These are phyloP conservation scores for Marasmius sp. DNA, from an alignment of 1,284 basidiomycete genomes.

Conservation along the genomic window DNA sequence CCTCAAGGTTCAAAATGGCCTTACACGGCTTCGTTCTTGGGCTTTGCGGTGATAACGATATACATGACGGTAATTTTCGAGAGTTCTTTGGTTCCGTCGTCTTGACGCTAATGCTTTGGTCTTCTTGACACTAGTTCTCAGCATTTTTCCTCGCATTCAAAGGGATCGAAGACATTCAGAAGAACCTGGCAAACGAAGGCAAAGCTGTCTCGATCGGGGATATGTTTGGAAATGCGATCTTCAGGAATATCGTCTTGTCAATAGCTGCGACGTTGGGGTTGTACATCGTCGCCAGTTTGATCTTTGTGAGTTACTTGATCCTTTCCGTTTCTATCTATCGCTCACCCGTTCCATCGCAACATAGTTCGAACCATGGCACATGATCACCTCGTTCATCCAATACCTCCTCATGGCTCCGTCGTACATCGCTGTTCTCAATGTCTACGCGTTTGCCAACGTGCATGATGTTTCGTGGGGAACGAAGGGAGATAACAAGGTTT, in stretches of 20 bases:
- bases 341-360: neutral
- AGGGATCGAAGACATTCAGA: constrained; percentile 63
- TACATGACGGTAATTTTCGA: constrained; percentile 81
- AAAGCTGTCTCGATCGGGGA: constrained; percentile 41
- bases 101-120: neutral
- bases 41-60: constrained; percentile 85
- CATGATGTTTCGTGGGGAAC: constrained; percentile 91
- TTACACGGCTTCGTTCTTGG: constrained; percentile 80
- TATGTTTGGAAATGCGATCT: constrained; percentile 60
- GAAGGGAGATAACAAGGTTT: constrained; percentile 86
- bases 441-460: constrained; percentile 88
- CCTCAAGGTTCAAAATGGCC: constrained; percentile 87
- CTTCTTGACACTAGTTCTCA: constrained; percentile 48
- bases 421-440: constrained; percentile 89
- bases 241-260: constrained; percentile 80
- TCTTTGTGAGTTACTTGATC: constrained; percentile 65
- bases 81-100: neutral
- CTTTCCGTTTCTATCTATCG: neutral
- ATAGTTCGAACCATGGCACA: constrained; percentile 88
- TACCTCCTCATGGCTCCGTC: constrained; percentile 92
- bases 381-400: constrained; percentile 93
- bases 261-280: constrained; percentile 84
- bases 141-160: constrained; percentile 82
- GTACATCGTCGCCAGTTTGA: constrained; percentile 77
- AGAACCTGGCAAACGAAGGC: constrained; percentile 25